Evolutionary conservation across 495 filamentous ascomycete genomes (phyloP), one percentile per base, ranked within the genome.

Genomic region (Aspergillus sclerotioniger): DNA sequence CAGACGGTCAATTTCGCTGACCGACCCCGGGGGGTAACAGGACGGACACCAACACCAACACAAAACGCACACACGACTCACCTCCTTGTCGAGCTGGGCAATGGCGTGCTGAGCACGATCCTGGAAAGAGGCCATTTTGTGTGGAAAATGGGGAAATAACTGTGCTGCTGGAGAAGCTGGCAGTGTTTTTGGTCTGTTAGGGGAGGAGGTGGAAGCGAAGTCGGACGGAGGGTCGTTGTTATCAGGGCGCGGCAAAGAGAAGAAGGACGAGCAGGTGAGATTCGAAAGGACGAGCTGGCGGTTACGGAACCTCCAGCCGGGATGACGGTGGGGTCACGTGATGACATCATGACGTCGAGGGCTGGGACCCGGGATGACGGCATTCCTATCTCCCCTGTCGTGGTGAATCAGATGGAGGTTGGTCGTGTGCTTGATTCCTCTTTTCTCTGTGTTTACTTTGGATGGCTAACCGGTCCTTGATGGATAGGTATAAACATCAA

Each of bases 61-160:
- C 68, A 50, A 51, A 61, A 64, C 45, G 43, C 56, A 60, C 58
- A 65, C 60, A 59, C 51, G 57, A 82, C 90, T 66, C 75, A 96
- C 92, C 90, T 98, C 92, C 81, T 96, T 96, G 80, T 98, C 93
- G 77, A 98, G 88, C 83, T 92, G 89, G 59, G 87, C 83, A 66
- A 98, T 84, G 62, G 89, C 84, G 69, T 91, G 84, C 80, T 96
- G 91, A 62, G 90, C 87, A 75, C 89, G 90, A 66, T 96, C 93
- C 79, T 98, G 93, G 75, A 91, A 89, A 72, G 91, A 90, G 60
- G 75, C 72, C 82, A 84, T 84, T 72, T 77, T 55, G 25, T 25
- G 5, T 25, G 5, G 44, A 35, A 20, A 41, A 54, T 58, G 51
- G 56, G 21, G 44, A n/a, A 51, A 49, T 39, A 46, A 25, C 3